phyloP scores from a whole-genome alignment of 202 grass and related monocot genomes.

The Bolboschoenoplectus hybrid region DNA sequence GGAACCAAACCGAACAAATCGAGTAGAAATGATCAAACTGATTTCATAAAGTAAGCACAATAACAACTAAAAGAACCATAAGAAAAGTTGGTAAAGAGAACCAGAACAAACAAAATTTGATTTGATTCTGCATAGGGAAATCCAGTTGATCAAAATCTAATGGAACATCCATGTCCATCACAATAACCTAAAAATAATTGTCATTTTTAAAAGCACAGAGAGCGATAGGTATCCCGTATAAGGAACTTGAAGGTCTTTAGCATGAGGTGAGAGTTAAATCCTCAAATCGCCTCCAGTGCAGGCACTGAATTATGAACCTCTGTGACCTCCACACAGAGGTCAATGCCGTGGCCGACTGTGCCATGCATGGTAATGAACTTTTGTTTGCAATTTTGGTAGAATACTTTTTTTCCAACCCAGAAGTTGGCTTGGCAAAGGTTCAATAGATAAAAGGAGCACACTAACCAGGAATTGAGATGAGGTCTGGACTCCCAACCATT shows the following conservation, averaged over 20 bases:
- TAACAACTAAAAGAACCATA: constrained; percentile 18
- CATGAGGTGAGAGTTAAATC: background rate
- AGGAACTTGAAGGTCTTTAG: background rate
- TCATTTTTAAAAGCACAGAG: background rate
- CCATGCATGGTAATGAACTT: background rate
- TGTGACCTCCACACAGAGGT: background rate
- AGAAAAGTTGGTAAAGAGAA: background rate
- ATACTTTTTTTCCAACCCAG: background rate
- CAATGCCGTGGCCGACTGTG: background rate
- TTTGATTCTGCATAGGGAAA: background rate
- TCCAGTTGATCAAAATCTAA: constrained; percentile 8
- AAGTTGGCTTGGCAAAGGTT: background rate
- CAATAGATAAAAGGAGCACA: background rate
- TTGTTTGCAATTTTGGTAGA: background rate
- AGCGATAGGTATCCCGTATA: background rate
- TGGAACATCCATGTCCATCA: constrained; percentile 4
- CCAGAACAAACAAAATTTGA: background rate
- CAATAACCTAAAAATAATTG: background rate
- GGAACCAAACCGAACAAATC: background rate
- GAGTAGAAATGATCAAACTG: background rate
- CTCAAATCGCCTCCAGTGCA: background rate
- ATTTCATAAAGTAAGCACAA: background rate
- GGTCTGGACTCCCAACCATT: constrained; percentile 95
- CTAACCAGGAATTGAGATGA: constrained; percentile 96
- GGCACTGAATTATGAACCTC: background rate